Percentiles rank a stretch among this genome's conserved stretches.
Evolutionary conservation across 345 rosid genomes (phyloP).

Genomic region (Lepidium didymum): DNA sequence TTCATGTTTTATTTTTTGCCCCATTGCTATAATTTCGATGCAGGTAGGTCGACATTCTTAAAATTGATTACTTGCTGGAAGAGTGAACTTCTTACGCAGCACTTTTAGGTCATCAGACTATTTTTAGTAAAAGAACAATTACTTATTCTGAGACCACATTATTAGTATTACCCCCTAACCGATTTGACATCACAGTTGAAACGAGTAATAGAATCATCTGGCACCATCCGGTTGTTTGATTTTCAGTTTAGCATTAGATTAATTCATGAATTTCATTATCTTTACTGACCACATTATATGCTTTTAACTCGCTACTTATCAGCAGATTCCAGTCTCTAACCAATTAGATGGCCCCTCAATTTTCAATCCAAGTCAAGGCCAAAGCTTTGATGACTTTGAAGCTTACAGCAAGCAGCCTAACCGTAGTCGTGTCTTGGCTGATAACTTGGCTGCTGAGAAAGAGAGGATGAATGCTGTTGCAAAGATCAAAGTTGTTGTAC

Average conservation of each 20-base stretch:
- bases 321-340: slow-evolving; percentile 58
- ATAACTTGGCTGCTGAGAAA: slow-evolving; percentile 78
- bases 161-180: background rate
- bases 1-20: background rate
- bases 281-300: background rate
- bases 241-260: background rate
- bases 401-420: slow-evolving; percentile 61
- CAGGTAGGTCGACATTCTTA: background rate
- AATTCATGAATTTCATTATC: background rate
- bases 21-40: slow-evolving; percentile 3
- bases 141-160: background rate
- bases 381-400: slow-evolving; percentile 85
- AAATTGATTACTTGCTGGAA: slow-evolving; percentile 3
- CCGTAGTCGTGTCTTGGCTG: slow-evolving; percentile 58
- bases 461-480: slow-evolving; percentile 85
- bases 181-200: background rate
- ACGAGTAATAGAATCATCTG: background rate
- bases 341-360: slow-evolving; percentile 54
- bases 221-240: background rate
- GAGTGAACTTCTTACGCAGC: slow-evolving; percentile 12
- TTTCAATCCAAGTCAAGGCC: slow-evolving; percentile 57
- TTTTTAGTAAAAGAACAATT: slow-evolving; percentile 10
- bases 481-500: slow-evolving; percentile 98
- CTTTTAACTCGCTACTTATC: slow-evolving; percentile 15
- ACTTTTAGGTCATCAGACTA: slow-evolving; percentile 4